Evolutionary conservation across 2,329 filamentous ascomycete genomes (phyloP).

Genomic region (Triangularia setosa): DNA sequence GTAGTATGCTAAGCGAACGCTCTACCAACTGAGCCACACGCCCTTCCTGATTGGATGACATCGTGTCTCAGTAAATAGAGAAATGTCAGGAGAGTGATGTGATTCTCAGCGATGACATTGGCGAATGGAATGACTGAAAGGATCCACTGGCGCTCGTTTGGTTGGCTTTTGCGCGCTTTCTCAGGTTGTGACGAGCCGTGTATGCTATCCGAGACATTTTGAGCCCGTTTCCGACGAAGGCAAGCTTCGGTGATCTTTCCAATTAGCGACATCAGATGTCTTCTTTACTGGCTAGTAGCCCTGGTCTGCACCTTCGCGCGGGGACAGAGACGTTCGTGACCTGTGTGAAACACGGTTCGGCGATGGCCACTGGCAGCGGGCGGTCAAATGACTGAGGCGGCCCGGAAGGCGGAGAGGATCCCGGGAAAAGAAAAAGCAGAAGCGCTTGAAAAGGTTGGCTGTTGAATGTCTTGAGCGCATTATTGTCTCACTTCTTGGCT

Average conservation of each 20-base stretch:
- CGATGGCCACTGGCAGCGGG: too few relatives aligned
- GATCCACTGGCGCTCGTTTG: too few relatives aligned
- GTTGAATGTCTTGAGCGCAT: background rate
- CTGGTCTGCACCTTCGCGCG: background rate
- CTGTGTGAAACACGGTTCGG: background rate
- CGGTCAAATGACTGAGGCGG: background rate
- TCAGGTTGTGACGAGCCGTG: background rate
- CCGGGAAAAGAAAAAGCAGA: background rate
- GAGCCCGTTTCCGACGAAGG: too few relatives aligned
- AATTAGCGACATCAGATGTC: background rate
- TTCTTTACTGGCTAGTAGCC: background rate
- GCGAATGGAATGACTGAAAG: too few relatives aligned
- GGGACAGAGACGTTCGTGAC: too few relatives aligned
- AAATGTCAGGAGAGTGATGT: too few relatives aligned
- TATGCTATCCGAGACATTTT: background rate
- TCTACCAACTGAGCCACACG: slow-evolving; percentile 3
- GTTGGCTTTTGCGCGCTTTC: too few relatives aligned
- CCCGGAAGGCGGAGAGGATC: background rate
- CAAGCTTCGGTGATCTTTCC: background rate
- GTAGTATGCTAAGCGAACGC: slow-evolving; percentile 1
- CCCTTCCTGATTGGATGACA: background rate
- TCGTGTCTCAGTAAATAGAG: too few relatives aligned
- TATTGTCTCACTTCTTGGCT: background rate
- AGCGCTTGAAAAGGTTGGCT: background rate
- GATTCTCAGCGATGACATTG: too few relatives aligned